Percentiles rank a stretch among this genome's conserved stretches.
phyloP scores from a whole-genome alignment of 2,329 filamentous ascomycete species.

The Aspergillus thermomutatus region DNA sequence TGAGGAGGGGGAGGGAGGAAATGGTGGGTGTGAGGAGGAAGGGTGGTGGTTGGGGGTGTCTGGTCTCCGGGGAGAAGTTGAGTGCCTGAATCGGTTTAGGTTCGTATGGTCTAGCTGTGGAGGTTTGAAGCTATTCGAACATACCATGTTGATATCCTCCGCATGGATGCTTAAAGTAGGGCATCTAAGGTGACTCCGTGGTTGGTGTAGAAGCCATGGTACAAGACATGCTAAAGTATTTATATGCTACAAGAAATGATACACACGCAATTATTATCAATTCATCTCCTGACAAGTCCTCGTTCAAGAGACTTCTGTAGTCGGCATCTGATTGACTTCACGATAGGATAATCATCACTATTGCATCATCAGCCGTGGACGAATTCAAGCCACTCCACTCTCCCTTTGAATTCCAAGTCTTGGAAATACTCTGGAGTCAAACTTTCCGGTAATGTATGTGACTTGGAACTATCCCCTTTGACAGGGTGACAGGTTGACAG shows the following conservation, averaged over 20 bases:
- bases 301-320: background rate
- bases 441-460: background rate
- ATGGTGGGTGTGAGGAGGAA: background rate
- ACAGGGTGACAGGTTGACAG: background rate
- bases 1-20: slow-evolving; percentile 1
- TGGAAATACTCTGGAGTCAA: background rate
- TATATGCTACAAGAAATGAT: background rate
- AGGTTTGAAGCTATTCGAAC: background rate
- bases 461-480: background rate
- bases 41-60: background rate
- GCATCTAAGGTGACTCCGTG: background rate
- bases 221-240: background rate
- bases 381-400: background rate
- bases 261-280: background rate
- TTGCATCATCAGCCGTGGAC: background rate
- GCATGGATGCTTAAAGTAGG: too few species aligned
- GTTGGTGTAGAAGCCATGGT: background rate
- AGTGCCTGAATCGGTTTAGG: background rate
- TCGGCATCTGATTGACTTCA: background rate
- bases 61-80: background rate
- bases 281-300: background rate
- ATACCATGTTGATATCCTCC: background rate
- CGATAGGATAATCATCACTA: background rate
- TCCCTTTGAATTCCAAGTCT: background rate
- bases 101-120: background rate